These are phyloP conservation scores for Rhizopogon salebrosus DNA, from an alignment of 768 basidiomycete genomes.

Conservation along the genomic window DNA sequence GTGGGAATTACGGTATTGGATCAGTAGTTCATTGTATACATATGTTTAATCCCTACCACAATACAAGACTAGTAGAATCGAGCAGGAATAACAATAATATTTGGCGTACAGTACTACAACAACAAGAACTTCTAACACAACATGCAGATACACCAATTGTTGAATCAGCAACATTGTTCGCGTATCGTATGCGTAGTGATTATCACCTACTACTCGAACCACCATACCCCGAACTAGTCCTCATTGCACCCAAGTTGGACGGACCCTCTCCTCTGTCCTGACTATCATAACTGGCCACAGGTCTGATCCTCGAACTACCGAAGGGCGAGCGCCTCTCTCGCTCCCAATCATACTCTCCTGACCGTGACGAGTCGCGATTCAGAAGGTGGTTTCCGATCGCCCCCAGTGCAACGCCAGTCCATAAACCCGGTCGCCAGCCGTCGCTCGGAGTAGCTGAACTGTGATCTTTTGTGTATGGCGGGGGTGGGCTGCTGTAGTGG, in stretches of 20 bases:
- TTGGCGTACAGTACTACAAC: no score
- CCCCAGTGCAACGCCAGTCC: constrained; percentile 76
- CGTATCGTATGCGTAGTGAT: no score
- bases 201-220: constrained; percentile 65
- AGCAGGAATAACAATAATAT: no score
- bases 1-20: background rate
- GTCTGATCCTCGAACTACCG: constrained; percentile 23
- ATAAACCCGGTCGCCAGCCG: constrained; percentile 72
- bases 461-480: constrained; percentile 49
- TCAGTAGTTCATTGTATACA: background rate
- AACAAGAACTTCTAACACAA: no score
- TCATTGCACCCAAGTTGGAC: constrained; percentile 65
- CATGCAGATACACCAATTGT: no score
- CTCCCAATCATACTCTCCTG: constrained; percentile 56
- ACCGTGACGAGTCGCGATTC: constrained; percentile 33
- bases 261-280: constrained; percentile 62
- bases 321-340: constrained; percentile 28
- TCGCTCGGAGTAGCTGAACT: constrained; percentile 12
- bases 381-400: constrained; percentile 58
- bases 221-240: constrained; percentile 76
- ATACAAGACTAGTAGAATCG: no score
- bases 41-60: background rate
- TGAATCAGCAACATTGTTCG: no score
- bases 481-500: constrained; percentile 40
- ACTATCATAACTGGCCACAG: constrained; percentile 10